phyloP scores from a whole-genome alignment of 2,329 filamentous ascomycete genomes.

The Monosporascus sp. region DNA sequence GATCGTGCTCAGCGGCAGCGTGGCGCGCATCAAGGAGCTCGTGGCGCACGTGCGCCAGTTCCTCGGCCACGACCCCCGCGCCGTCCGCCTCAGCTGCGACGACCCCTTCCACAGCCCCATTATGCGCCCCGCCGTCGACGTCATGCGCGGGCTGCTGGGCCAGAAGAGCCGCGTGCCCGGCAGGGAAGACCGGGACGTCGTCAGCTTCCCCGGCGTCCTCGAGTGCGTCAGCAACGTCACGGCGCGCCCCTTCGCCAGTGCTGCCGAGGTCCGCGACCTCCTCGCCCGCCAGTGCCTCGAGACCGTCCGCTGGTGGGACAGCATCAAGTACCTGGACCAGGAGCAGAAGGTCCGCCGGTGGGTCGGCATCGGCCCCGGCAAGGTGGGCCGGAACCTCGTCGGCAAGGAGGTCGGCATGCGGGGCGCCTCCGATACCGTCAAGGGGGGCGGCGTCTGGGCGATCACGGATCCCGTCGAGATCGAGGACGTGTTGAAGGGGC shows the following conservation, averaged over 20 bases:
- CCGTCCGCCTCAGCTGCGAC: conserved; percentile 80
- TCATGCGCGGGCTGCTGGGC: conserved; percentile 65
- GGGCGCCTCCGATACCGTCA: conserved; percentile 63
- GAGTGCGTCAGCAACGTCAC: conserved; percentile 85
- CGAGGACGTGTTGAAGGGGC: conserved; percentile 58
- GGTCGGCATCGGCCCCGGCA: conserved; percentile 89
- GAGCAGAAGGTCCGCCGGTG: conserved; percentile 76
- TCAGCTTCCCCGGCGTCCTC: conserved; percentile 69
- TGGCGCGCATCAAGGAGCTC: conserved; percentile 74
- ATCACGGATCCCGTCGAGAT: conserved; percentile 76
- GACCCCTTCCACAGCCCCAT: conserved; percentile 88
- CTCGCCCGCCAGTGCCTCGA: conserved; percentile 80
- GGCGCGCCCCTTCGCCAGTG: conserved; percentile 68
- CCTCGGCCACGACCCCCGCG: conserved; percentile 82
- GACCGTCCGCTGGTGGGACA: conserved; percentile 92
- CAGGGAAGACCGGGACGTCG: conserved; percentile 53
- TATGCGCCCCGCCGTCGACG: conserved; percentile 76
- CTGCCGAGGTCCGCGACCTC: conserved; percentile 70
- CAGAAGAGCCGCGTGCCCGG: conserved; percentile 49
- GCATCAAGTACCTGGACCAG: conserved; percentile 82
- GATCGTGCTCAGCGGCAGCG: conserved; percentile 85
- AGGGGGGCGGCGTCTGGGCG: conserved; percentile 89
- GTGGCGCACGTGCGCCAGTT: conserved; percentile 84
- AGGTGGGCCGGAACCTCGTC: conserved; percentile 87
- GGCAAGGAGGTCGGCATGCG: conserved; percentile 92